Evolutionary conservation across 352 stramenopile genomes (phyloP).

Genomic region (Phytophthora pisi): DNA sequence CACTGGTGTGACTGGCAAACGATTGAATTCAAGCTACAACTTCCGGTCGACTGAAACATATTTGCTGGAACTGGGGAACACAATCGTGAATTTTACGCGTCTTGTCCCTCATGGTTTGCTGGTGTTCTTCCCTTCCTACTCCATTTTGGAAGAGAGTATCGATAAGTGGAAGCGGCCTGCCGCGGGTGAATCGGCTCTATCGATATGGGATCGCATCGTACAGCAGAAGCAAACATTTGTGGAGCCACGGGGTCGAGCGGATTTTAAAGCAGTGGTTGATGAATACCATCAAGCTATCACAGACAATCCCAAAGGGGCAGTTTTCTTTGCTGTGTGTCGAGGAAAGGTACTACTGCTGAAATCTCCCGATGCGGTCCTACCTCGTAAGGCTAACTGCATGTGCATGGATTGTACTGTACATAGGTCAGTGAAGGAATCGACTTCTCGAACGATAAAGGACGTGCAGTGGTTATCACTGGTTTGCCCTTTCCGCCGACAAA

Average conservation of each 20-base stretch:
- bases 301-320: slow-evolving; percentile 83
- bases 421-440: slow-evolving; percentile 98
- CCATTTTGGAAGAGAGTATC: slow-evolving; percentile 92
- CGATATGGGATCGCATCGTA: slow-evolving; percentile 81
- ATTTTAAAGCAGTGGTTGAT: slow-evolving; percentile 84
- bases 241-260: slow-evolving; percentile 67
- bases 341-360: slow-evolving; percentile 85
- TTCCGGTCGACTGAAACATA: slow-evolving; percentile 94
- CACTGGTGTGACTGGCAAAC: slow-evolving; percentile 93
- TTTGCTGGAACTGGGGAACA: slow-evolving; percentile 96
- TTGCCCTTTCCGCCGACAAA: slow-evolving; percentile 97
- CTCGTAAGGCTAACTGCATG: background rate
- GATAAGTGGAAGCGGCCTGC: slow-evolving; percentile 68
- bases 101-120: slow-evolving; percentile 97
- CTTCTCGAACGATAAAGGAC: slow-evolving; percentile 97
- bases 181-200: slow-evolving; percentile 45
- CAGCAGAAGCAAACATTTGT: slow-evolving; percentile 84
- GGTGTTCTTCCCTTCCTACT: slow-evolving; percentile 99
- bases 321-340: slow-evolving; percentile 98
- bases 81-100: slow-evolving; percentile 93
- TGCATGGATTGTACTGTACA: background rate
- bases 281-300: slow-evolving; percentile 83
- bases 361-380: background rate
- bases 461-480: slow-evolving; percentile 98
- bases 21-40: slow-evolving; percentile 95